Base-by-base conservation (phyloP, 441 rosid genomes). In the Populus hybrid region DNA sequence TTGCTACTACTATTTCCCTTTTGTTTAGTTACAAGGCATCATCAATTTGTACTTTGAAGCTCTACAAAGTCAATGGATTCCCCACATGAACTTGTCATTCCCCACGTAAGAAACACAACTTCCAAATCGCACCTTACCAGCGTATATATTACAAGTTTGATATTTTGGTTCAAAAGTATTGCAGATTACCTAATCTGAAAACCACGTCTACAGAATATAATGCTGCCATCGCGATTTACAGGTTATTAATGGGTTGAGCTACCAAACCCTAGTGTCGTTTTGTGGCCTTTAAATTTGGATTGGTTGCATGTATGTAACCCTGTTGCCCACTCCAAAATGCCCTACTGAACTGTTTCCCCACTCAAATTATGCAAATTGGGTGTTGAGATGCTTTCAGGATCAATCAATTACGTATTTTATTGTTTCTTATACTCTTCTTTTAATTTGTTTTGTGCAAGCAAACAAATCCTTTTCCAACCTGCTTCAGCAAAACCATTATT, bases 191-290 rank as follows among this genome's bases (percentile, higher is more conserved):
- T 46, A 46, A 46, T 46, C 57, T 46, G 57, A 46, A 46, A 46
- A 46, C 3, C 46, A 40, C 6, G 18, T 18, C 3, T 69, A 35
- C 24, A 18, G 11, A 20, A 35, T 38, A 20, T 11, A 4, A 40
- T 35, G 26, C 0, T 46, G 21, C 50, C 14, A 4, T 46, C 1
- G 1, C 57, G 18, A 46, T 46, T 14, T 46, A 4, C 57, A 46
- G 1, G 57, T 46, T 46, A 4, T 46, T 70, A 57, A 16, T 81
- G 75, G 76, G 84, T 59, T 81, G 69, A 83, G 81, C 84, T 70
- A 88, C 88, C 90, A 78, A 88, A 86, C 57, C 78, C 73, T 42
- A 12, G 46, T 73, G 90, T 88, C 87, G 23, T 80, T 76, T 81
- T 84, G 72, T 77, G 80, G 69, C 75, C 73, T 46, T 46, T 46